Percentiles rank a stretch among this genome's conserved stretches.
Evolutionary conservation across 345 rosid genomes (phyloP).

Genomic region (Populus alba): DNA sequence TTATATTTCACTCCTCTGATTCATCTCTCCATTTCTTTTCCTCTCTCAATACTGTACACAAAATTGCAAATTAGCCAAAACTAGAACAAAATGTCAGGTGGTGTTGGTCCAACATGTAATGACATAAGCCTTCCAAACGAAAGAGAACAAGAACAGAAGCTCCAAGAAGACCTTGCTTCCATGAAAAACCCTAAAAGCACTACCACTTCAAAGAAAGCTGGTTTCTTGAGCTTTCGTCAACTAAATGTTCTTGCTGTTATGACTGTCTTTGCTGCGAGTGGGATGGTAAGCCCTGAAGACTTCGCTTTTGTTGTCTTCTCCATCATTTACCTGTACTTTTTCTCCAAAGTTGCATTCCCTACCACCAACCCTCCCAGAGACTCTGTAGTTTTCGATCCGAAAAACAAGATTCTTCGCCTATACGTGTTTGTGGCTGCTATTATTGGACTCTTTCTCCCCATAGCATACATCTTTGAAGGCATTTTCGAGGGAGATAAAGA

Average conservation of each 20-base stretch:
- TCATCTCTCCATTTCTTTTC: neutral
- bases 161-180: constrained; percentile 12
- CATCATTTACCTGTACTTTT: constrained; percentile 58
- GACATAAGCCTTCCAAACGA: constrained; percentile 61
- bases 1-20: neutral
- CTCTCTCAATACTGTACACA: neutral
- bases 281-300: constrained; percentile 59
- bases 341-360: constrained; percentile 61
- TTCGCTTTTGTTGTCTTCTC: constrained; percentile 52
- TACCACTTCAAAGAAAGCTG: constrained; percentile 9
- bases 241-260: constrained; percentile 62
- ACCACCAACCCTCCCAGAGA: constrained; percentile 24
- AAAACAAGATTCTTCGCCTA: constrained; percentile 39
- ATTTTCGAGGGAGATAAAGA: constrained; percentile 63
- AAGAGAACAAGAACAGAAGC: constrained; percentile 22
- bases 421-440: constrained; percentile 51
- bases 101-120: constrained; percentile 55
- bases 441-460: constrained; percentile 63
- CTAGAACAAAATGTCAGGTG: constrained; percentile 62
- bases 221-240: constrained; percentile 51
- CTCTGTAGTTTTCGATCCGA: constrained; percentile 39
- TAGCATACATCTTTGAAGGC: constrained; percentile 70
- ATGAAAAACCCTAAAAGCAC: constrained; percentile 11
- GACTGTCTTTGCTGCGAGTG: constrained; percentile 60
- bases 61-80: neutral